These are phyloP conservation scores for Ceratobasidium papillatum DNA, from an alignment of 1,284 basidiomycete species.

Conservation along the genomic window DNA sequence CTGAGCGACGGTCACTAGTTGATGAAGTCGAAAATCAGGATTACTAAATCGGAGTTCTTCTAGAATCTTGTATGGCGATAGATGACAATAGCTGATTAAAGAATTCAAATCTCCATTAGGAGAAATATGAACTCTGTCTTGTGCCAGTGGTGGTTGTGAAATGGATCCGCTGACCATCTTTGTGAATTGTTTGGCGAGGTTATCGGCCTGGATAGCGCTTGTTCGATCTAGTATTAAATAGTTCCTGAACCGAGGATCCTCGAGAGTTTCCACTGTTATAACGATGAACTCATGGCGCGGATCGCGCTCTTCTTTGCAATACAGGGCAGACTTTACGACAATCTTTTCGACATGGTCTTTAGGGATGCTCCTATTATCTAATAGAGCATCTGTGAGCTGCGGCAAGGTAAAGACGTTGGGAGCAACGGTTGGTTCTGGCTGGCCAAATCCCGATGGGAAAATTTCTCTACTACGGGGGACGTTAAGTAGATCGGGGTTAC, in stretches of 20 bases:
- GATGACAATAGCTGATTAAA: background rate
- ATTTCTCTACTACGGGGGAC: background rate
- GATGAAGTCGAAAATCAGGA: background rate
- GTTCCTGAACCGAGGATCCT: background rate
- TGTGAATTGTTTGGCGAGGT: background rate
- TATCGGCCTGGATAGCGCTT: background rate
- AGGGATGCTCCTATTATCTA: background rate
- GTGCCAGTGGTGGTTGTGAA: background rate
- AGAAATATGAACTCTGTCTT: background rate
- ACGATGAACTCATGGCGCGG: slow-evolving; percentile 27
- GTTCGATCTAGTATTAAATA: slow-evolving; percentile 12
- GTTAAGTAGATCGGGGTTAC: background rate
- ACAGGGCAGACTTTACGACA: background rate
- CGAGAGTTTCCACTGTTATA: background rate
- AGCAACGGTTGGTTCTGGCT: background rate
- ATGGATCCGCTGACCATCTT: background rate
- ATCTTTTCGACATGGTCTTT: background rate
- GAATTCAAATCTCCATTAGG: background rate
- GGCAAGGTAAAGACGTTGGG: background rate
- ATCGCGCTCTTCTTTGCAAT: background rate
- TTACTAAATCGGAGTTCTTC: background rate
- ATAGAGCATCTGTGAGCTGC: too few species aligned
- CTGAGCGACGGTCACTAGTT: background rate
- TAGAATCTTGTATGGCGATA: background rate
- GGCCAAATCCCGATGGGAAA: slow-evolving; percentile 2